Percentiles rank a stretch among this genome's conserved stretches.
These are phyloP conservation scores for Backusella sp. DNA, from an alignment of 192 early-diverging fungal species.

Conservation along the genomic window DNA sequence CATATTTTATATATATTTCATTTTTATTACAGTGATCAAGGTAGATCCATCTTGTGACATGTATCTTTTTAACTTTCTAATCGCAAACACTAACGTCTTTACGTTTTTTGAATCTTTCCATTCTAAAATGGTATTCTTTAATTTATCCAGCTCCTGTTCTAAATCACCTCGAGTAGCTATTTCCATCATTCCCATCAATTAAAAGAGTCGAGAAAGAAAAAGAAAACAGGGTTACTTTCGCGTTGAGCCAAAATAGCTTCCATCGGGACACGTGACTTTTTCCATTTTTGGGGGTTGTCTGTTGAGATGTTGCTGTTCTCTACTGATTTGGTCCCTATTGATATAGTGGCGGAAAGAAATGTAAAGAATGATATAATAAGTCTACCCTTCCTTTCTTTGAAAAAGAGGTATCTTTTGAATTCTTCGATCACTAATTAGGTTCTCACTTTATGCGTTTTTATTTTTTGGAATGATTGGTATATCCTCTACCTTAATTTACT, in stretches of 20 bases:
- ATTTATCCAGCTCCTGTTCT: neutral
- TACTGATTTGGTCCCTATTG: no score
- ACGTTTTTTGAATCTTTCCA: neutral
- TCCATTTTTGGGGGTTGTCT: no score
- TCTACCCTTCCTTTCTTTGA: no score
- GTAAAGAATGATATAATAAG: no score
- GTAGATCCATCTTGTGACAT: neutral
- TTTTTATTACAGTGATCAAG: slow-evolving; percentile 18
- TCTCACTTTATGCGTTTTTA: no score
- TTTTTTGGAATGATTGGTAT: no score
- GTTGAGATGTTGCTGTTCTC: no score
- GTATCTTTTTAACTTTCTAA: slow-evolving; percentile 18
- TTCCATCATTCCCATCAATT: neutral
- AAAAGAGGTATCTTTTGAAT: no score
- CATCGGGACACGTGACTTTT: no score
- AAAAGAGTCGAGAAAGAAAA: neutral
- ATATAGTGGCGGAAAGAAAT: no score
- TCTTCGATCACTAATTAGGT: no score
- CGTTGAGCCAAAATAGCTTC: neutral
- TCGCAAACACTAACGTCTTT: slow-evolving; percentile 12
- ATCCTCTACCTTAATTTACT: no score
- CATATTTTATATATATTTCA: neutral
- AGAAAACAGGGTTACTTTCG: neutral
- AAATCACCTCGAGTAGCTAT: neutral
- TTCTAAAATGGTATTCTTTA: neutral